Conservation (phyloP, 2,329 filamentous ascomycete genomes). For the Curvularia eragrostidis region DNA sequence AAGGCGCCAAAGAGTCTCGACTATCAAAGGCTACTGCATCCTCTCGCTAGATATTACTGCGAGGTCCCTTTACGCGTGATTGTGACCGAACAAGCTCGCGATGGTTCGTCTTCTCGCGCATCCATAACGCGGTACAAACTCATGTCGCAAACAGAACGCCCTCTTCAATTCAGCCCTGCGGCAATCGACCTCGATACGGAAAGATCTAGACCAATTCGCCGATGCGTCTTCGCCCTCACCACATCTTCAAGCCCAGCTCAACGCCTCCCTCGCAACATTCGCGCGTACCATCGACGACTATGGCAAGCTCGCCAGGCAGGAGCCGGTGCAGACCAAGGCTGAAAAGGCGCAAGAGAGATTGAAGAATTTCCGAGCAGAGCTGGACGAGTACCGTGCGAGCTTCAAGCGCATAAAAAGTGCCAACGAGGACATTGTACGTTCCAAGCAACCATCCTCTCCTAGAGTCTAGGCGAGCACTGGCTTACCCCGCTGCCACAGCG, state of each 20-base stretch:
- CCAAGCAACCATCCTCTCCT: constrained; percentile 1
- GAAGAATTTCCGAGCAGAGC: constrained; percentile 82
- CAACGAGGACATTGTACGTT: constrained; percentile 72
- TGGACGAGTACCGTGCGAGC: constrained; percentile 78
- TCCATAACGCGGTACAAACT: constrained; percentile 8
- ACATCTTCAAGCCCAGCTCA: constrained; percentile 63
- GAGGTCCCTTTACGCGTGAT: not conserved
- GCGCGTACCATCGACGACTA: constrained; percentile 94
- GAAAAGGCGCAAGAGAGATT: constrained; percentile 87
- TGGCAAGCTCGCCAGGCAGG: constrained; percentile 80
- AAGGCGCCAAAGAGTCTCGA: constrained; percentile 2
- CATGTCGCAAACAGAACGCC: constrained; percentile 66
- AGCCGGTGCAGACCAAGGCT: constrained; percentile 89
- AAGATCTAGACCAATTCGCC: constrained; percentile 75
- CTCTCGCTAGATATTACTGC: not conserved
- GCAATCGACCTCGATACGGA: constrained; percentile 80
- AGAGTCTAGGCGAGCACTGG: not conserved
- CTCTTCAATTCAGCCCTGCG: constrained; percentile 86
- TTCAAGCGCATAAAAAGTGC: constrained; percentile 79
- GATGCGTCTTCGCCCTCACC: constrained; percentile 65
- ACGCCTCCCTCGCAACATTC: constrained; percentile 73
- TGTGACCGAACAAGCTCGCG: not conserved
- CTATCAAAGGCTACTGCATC: not conserved
- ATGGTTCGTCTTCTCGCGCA: constrained; percentile 29
- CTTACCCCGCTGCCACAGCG: constrained; percentile 48